Percentiles rank a stretch among this genome's conserved stretches.
phyloP scores from a whole-genome alignment of 2,329 filamentous ascomycete species.

The Fusarium mexicanum region DNA sequence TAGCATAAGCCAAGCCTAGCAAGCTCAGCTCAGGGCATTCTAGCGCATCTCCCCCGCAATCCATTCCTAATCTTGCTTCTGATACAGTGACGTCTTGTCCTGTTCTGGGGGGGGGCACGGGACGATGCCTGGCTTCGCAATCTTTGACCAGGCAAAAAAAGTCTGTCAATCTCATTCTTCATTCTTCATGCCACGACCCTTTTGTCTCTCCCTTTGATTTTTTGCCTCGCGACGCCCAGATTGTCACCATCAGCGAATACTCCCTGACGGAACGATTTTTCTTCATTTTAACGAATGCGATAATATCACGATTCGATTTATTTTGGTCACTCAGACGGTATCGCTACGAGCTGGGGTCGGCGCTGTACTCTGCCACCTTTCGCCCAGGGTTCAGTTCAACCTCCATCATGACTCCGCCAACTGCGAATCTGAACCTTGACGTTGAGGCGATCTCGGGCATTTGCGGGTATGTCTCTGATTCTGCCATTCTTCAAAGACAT shows the following conservation, averaged over 20 bases:
- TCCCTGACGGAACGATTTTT: background rate
- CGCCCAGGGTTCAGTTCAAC: slow-evolving; percentile 27
- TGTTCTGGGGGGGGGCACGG: slow-evolving; percentile 30
- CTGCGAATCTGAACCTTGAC: slow-evolving; percentile 74
- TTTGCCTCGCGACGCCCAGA: slow-evolving; percentile 9
- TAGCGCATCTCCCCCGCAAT: slow-evolving; percentile 27
- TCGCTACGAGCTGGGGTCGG: slow-evolving; percentile 12
- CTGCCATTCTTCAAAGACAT: background rate
- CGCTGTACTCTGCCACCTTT: slow-evolving; percentile 26
- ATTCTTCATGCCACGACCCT: slow-evolving; percentile 17
- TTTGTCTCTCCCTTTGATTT: slow-evolving; percentile 31
- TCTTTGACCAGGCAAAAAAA: slow-evolving; percentile 33
- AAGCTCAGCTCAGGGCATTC: slow-evolving; percentile 12
- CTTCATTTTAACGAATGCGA: slow-evolving; percentile 11
- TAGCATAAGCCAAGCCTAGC: background rate
- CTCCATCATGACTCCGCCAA: slow-evolving; percentile 62
- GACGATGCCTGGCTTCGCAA: slow-evolving; percentile 33
- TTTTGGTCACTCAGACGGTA: slow-evolving; percentile 4
- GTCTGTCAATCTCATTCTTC: slow-evolving; percentile 29
- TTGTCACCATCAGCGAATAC: background rate
- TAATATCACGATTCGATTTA: background rate
- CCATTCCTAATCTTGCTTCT: slow-evolving; percentile 15
- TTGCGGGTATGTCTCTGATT: slow-evolving; percentile 71
- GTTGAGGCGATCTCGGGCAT: slow-evolving; percentile 93
- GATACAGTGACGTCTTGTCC: slow-evolving; percentile 41